These are phyloP conservation scores for Xylaria sp. DNA, from an alignment of 2,329 filamentous ascomycete species.

Conservation along the genomic window DNA sequence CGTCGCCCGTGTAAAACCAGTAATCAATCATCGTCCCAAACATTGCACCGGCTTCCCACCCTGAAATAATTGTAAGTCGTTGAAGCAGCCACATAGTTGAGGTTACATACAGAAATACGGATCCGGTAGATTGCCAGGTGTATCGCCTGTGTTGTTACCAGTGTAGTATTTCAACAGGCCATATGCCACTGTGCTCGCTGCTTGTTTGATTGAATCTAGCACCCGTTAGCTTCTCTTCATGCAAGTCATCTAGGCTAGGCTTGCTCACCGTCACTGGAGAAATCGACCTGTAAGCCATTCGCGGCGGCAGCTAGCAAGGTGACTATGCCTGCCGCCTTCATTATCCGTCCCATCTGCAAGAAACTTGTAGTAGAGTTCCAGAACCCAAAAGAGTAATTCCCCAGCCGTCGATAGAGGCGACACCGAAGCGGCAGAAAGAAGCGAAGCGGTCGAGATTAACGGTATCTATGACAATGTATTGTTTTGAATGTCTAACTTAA, in stretches of 20 bases:
- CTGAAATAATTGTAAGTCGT: slow-evolving; percentile 42
- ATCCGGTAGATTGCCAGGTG: slow-evolving; percentile 61
- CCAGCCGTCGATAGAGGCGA: neutral
- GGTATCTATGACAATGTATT: neutral
- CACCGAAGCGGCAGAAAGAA: slow-evolving; percentile 3
- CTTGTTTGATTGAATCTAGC: slow-evolving; percentile 56
- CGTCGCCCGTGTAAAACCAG: slow-evolving; percentile 72
- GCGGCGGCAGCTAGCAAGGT: slow-evolving; percentile 39
- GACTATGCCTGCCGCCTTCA: slow-evolving; percentile 34
- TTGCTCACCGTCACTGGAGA: slow-evolving; percentile 42
- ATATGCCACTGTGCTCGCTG: slow-evolving; percentile 41
- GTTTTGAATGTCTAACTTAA: neutral
- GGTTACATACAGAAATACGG: slow-evolving; percentile 67
- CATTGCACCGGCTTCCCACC: slow-evolving; percentile 77
- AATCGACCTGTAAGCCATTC: slow-evolving; percentile 42
- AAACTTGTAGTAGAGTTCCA: slow-evolving; percentile 1
- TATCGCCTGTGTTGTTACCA: slow-evolving; percentile 64
- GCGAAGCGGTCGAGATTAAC: slow-evolving; percentile 1
- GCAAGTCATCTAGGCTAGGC: neutral
- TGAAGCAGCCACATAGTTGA: neutral
- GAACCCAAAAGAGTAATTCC: slow-evolving; percentile 12
- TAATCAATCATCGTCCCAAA: slow-evolving; percentile 75
- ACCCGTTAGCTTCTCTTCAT: slow-evolving; percentile 42
- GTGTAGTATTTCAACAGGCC: slow-evolving; percentile 44
- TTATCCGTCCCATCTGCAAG: slow-evolving; percentile 32